A percentile compares a stretch with the other conserved stretches of the same genome.
Conservation (phyloP, 1,284 basidiomycete genomes). For the Ganoderma sp. region DNA sequence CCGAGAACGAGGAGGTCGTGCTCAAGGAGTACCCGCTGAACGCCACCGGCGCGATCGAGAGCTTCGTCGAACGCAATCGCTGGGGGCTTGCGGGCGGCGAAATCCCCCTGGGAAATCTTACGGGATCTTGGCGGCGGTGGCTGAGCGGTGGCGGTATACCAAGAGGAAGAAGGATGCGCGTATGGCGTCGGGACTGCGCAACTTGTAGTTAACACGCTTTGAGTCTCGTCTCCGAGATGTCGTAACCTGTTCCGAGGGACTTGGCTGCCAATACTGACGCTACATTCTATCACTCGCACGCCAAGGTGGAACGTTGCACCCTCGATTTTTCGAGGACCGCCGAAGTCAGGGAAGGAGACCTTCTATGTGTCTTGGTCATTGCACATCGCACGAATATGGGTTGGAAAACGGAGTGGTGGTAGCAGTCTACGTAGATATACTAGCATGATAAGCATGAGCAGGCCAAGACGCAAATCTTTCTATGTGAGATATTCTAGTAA, state of each 20-base stretch:
- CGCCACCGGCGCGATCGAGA: constrained; percentile 76
- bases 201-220: background rate
- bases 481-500: background rate
- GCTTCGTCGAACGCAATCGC: constrained; percentile 76
- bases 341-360: background rate
- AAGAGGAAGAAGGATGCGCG: background rate
- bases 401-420: background rate
- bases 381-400: background rate
- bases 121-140: background rate
- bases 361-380: background rate
- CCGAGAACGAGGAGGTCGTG: constrained; percentile 67
- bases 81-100: constrained; percentile 35
- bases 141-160: background rate
- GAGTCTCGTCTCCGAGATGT: background rate
- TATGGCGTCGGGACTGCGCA: background rate
- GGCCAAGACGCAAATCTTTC: background rate
- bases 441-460: background rate
- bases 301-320: constrained; percentile 8
- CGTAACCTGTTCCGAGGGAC: background rate
- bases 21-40: constrained; percentile 81
- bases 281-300: constrained; percentile 1
- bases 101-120: background rate
- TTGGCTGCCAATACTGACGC: background rate
- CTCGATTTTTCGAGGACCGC: background rate
- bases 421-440: too few species aligned